phyloP scores from a whole-genome alignment of 176 grass and related monocot genomes.

The Ananas comosus region DNA sequence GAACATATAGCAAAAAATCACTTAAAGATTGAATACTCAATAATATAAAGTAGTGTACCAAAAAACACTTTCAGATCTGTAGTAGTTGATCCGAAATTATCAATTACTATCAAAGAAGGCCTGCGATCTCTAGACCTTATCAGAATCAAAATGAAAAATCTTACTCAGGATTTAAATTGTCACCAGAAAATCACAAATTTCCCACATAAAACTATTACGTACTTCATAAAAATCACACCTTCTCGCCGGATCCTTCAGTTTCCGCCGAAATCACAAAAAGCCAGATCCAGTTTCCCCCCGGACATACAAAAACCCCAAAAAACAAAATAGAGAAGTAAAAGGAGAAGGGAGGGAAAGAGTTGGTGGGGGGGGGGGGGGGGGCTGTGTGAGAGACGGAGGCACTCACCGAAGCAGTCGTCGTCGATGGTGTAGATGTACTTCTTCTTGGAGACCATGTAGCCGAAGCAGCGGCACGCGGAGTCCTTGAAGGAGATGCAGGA shows the following conservation, averaged over 20 bases:
- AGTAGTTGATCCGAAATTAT: too few relatives aligned
- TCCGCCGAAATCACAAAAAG: neutral
- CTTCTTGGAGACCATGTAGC: slow-evolving; percentile 79
- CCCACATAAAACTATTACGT: too few relatives aligned
- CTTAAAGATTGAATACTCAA: too few relatives aligned
- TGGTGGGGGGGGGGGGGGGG: too few relatives aligned
- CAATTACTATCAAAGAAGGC: too few relatives aligned
- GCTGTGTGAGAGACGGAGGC: neutral
- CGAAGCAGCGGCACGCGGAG: slow-evolving; percentile 67
- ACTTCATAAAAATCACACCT: neutral
- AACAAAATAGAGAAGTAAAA: neutral
- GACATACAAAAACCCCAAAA: neutral
- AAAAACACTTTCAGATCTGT: too few relatives aligned
- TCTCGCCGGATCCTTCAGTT: neutral
- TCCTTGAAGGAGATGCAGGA: slow-evolving; percentile 81
- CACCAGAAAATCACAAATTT: neutral
- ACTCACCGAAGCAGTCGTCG: slow-evolving; percentile 86
- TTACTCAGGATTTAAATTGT: neutral
- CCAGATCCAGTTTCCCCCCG: neutral
- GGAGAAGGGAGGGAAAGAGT: neutral
- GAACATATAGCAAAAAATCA: too few relatives aligned
- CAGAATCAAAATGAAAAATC: too few relatives aligned
- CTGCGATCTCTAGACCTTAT: too few relatives aligned
- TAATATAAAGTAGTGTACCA: too few relatives aligned
- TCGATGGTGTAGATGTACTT: slow-evolving; percentile 96